Evolutionary conservation across 352 stramenopile genomes (phyloP).

Genomic region (Elongisporangium anandrum): DNA sequence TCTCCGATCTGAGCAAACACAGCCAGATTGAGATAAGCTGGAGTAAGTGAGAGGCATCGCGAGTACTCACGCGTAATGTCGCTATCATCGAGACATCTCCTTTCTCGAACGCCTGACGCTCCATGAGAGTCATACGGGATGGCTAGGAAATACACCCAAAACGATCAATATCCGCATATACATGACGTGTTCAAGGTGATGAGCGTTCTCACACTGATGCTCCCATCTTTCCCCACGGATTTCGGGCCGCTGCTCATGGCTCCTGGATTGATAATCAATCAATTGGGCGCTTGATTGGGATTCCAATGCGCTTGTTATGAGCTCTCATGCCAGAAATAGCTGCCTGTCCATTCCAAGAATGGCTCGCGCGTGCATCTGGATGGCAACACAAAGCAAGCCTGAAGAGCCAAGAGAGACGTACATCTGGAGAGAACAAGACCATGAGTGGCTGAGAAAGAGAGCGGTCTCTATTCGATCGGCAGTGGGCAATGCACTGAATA

Average conservation of each 20-base stretch:
- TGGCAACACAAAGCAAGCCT: too few species aligned
- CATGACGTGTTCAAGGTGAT: too few species aligned
- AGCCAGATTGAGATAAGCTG: background rate
- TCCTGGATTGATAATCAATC: too few species aligned
- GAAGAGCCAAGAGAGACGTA: background rate
- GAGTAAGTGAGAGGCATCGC: background rate
- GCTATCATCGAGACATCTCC: constrained; percentile 70
- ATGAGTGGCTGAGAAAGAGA: background rate
- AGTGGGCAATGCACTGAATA: background rate
- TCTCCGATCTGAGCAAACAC: constrained; percentile 44
- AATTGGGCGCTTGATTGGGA: too few species aligned
- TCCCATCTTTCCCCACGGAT: constrained; percentile 29
- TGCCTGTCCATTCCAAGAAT: background rate
- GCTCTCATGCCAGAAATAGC: background rate
- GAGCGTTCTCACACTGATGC: constrained; percentile 34
- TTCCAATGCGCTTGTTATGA: background rate
- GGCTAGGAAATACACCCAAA: constrained; percentile 14
- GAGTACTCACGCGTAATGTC: constrained; percentile 45
- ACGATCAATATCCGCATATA: too few species aligned
- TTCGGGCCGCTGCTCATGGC: constrained; percentile 22
- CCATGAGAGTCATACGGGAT: constrained; percentile 58
- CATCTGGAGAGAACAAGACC: background rate
- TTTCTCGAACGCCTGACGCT: constrained; percentile 64
- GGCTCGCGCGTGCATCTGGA: too few species aligned
- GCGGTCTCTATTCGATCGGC: background rate